Evolutionary conservation across 2,329 filamentous ascomycete species (phyloP).

Genomic region (Penicillium aurantiogriseum): DNA sequence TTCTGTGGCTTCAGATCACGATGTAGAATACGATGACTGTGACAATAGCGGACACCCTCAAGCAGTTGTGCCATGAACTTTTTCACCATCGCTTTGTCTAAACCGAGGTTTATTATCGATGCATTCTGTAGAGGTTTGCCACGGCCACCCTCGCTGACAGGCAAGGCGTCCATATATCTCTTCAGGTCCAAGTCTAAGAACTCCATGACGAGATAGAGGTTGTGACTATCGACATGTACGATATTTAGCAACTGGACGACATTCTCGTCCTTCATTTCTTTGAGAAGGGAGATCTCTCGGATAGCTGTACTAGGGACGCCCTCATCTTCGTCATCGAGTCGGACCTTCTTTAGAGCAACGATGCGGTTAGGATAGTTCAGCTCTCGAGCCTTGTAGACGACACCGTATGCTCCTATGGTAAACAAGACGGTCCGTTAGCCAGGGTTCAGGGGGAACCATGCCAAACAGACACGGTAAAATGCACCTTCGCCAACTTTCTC

Average conservation of each 20-base stretch:
- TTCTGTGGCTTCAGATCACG: conserved; percentile 91
- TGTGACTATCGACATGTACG: conserved; percentile 89
- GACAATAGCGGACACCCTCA: conserved; percentile 81
- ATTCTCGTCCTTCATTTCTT: conserved; percentile 90
- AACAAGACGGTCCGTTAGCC: conserved; percentile 13
- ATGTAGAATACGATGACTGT: conserved; percentile 82
- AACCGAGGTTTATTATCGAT: conserved; percentile 64
- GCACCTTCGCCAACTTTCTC: conserved; percentile 94
- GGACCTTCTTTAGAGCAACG: conserved; percentile 92
- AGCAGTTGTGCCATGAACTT: conserved; percentile 90
- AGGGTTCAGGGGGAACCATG: conserved; percentile 33
- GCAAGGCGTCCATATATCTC: conserved; percentile 92
- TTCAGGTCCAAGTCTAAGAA: conserved; percentile 90
- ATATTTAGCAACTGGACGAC: conserved; percentile 88
- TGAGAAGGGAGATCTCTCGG: conserved; percentile 88
- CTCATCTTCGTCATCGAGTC: conserved; percentile 90
- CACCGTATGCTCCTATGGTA: conserved; percentile 77
- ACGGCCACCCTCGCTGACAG: conserved; percentile 77
- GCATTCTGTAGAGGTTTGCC: conserved; percentile 83
- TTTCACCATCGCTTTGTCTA: conserved; percentile 79
- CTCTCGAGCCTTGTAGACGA: conserved; percentile 92
- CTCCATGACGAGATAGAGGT: conserved; percentile 89
- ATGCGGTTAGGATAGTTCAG: conserved; percentile 78
- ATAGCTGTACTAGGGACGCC: conserved; percentile 90
- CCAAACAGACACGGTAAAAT: not conserved